phyloP scores from a whole-genome alignment of 805 yeast species.

The Lachancea kluyveri region DNA sequence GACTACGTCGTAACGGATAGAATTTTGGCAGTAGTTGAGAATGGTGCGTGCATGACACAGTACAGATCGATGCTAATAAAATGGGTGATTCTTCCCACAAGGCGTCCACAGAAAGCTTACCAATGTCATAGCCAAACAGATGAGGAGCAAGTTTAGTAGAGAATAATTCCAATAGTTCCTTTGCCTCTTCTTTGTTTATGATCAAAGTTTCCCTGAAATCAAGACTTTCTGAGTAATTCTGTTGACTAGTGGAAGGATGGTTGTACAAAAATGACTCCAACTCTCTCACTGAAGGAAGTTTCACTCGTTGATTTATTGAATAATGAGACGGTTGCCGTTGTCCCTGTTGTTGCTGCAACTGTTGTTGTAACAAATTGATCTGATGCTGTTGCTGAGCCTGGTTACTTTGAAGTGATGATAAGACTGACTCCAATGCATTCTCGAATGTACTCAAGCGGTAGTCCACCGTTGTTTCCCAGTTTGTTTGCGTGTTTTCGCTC shows the following conservation, averaged over 20 bases:
- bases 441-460: conserved; percentile 35
- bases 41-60: conserved; percentile 59
- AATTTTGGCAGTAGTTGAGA: conserved; percentile 24
- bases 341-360: conserved; percentile 3
- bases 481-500: conserved; percentile 1
- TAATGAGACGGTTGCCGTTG: neutral
- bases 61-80: conserved; percentile 51
- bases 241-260: neutral
- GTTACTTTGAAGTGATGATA: conserved; percentile 30
- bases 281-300: neutral
- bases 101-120: conserved; percentile 40
- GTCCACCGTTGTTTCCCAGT: conserved; percentile 36
- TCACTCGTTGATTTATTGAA: neutral
- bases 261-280: neutral
- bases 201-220: conserved; percentile 33
- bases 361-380: conserved; percentile 11
- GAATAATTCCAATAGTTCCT: conserved; percentile 46
- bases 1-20: conserved; percentile 25
- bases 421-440: conserved; percentile 33
- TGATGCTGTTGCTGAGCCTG: conserved; percentile 16
- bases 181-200: conserved; percentile 32
- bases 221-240: neutral
- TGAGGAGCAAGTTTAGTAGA: conserved; percentile 54
- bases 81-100: conserved; percentile 54
- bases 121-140: conserved; percentile 57